Conservation (phyloP, 2,329 filamentous ascomycete species). For the Fusarium sororula region DNA sequence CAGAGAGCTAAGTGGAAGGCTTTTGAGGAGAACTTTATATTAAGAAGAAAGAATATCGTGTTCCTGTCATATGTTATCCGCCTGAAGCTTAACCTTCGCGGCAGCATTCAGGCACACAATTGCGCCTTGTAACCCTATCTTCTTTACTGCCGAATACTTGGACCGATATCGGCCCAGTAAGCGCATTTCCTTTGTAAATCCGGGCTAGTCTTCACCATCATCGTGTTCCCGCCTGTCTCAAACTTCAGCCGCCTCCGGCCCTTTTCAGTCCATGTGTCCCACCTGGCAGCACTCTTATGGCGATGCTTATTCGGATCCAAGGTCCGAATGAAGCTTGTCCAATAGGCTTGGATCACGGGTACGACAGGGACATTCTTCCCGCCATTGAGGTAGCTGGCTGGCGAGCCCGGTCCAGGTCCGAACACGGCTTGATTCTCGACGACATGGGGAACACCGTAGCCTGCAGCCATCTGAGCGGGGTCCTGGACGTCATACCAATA, state of each 20-base stretch:
- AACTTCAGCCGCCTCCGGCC: constrained; percentile 50
- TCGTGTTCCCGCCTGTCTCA: constrained; percentile 50
- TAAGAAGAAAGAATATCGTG: background rate
- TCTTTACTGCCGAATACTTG: constrained; percentile 23
- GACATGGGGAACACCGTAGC: constrained; percentile 73
- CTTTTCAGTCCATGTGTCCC: constrained; percentile 51
- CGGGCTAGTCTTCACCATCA: constrained; percentile 50
- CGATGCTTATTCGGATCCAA: constrained; percentile 69
- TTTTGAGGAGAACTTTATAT: background rate
- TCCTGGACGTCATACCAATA: constrained; percentile 77
- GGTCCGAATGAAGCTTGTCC: constrained; percentile 75
- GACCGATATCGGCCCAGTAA: constrained; percentile 30
- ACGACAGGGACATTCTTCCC: constrained; percentile 66
- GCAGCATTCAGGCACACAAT: background rate
- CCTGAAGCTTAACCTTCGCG: background rate
- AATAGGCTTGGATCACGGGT: constrained; percentile 73
- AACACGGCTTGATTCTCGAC: constrained; percentile 74
- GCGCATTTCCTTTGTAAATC: constrained; percentile 40
- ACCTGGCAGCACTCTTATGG: constrained; percentile 47
- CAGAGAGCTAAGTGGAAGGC: background rate
- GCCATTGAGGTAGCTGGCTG: constrained; percentile 63
- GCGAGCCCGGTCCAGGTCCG: constrained; percentile 67
- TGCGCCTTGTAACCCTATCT: background rate
- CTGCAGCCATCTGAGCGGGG: constrained; percentile 57
- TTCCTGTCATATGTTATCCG: background rate